Evolutionary conservation across 805 yeast genomes (phyloP).

Genomic region (Scheffersomyces ergatensis): DNA sequence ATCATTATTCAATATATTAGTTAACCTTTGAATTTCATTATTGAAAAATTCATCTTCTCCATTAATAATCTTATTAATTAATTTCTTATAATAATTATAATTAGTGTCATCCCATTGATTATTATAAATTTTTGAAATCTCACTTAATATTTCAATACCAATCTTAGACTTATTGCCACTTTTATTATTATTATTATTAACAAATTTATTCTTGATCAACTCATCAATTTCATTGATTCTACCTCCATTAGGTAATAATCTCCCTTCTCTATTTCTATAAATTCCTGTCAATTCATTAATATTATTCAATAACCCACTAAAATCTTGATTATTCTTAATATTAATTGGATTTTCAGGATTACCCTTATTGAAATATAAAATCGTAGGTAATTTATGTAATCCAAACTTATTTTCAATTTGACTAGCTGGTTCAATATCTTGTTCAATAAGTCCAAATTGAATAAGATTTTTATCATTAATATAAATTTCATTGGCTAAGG

Average conservation of each 20-base stretch:
- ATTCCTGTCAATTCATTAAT: conserved; percentile 28
- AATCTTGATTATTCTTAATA: conserved; percentile 22
- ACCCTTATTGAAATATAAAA: conserved; percentile 44
- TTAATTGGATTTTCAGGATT: conserved; percentile 21
- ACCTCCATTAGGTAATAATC: conserved; percentile 30
- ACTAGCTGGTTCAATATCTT: conserved; percentile 44
- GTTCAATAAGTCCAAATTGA: conserved; percentile 44
- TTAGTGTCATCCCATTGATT: too few relatives aligned
- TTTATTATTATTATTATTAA: too few relatives aligned
- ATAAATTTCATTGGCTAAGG: conserved; percentile 47
- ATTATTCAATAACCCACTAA: conserved; percentile 18
- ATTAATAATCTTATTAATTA: conserved; percentile 42
- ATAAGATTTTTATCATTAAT: conserved; percentile 29
- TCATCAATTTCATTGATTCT: conserved; percentile 20
- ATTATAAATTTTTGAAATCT: conserved; percentile 3
- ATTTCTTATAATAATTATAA: conserved; percentile 43
- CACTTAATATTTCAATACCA: conserved; percentile 9
- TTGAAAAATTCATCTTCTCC: conserved; percentile 44
- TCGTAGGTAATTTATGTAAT: conserved; percentile 51
- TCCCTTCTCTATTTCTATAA: conserved; percentile 29
- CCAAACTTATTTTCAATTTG: conserved; percentile 39
- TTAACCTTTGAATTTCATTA: conserved; percentile 47
- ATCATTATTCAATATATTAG: conserved; percentile 35
- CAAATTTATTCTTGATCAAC: conserved; percentile 4
- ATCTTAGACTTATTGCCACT: not conserved